Conservation (phyloP, 371 early-diverging fungal species). For the Globomyces sp. region DNA sequence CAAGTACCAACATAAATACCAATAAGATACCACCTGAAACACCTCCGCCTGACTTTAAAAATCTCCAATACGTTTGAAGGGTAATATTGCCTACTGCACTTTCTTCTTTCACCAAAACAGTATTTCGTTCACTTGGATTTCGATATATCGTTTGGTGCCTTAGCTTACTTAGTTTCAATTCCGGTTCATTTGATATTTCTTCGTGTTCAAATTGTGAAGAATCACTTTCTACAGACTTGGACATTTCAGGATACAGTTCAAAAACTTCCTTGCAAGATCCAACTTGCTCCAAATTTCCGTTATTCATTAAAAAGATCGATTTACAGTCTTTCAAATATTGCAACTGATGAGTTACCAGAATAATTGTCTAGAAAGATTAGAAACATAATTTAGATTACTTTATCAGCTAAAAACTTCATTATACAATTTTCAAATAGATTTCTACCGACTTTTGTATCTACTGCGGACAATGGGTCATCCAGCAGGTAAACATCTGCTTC, state of each 20-base stretch:
- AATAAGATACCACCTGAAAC: constrained; percentile 17
- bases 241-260: not conserved
- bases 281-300: not conserved
- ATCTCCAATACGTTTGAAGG: constrained; percentile 28
- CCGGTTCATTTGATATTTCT: not conserved
- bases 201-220: constrained; percentile 7
- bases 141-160: not conserved
- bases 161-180: not conserved
- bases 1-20: constrained; percentile 28
- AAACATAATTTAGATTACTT: not conserved
- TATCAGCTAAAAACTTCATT: constrained; percentile 19
- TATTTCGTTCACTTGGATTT: not conserved
- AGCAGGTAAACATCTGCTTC: constrained; percentile 42
- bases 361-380: not conserved
- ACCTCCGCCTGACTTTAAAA: constrained; percentile 31
- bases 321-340: constrained; percentile 29
- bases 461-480: constrained; percentile 51
- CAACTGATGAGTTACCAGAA: constrained; percentile 53
- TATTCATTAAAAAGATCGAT: constrained; percentile 4
- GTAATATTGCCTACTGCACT: constrained; percentile 33
- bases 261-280: not conserved
- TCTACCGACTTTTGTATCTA: constrained; percentile 49
- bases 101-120: constrained; percentile 32
- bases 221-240: constrained; percentile 5
- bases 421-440: constrained; percentile 41